Base-by-base conservation (phyloP, 129 eudicot species). In the Tanacetum coccineum region DNA sequence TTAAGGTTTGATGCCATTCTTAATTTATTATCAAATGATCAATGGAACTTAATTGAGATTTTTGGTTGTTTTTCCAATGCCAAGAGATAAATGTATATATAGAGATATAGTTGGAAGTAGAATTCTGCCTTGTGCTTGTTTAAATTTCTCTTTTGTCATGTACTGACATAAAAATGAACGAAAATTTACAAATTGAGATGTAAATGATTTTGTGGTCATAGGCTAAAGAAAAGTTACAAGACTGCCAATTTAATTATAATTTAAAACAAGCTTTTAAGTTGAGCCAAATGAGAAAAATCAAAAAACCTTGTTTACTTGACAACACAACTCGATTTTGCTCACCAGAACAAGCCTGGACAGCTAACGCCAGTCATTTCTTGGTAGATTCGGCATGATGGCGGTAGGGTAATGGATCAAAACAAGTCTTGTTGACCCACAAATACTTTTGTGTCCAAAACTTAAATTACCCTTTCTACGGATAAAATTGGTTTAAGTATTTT, bases 1-100 rank as follows among this genome's bases (percentile, higher is more conserved):
- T 63, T 65, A 48, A 39, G 62, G 4, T 63, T 72, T 40, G 22
- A 51, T 51, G 77, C 64, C 77, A 72, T 72, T 21, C n/a, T 26
- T 62, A 36, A 0, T 36, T 36, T 0, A 0, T 36, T 36, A 36
- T 6, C 42, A 36, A 36, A 36, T 36, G 42, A 36, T 36, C 9
- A 36, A 36, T 36, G 77, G 53, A 62, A 22, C 2, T 6, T n/a
- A n/a, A n/a, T n/a, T 14, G 62, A 39, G 28, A 40, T 6, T 61
- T 62, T 63, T 73, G 39, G 20, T 64, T 50, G 58, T 52, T 55
- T 9, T 72, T 64, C 21, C 54, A 53, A 39, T 52, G 59, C 47
- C 50, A 73, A 66, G 26, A 20, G 18, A 52, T 73, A 12, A 40
- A n/a, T 42, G 56, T 36, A n/a, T 56, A 57, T 25, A 17, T n/a